Evolutionary conservation across 805 yeast genomes (phyloP).

Genomic region (Candida sonorensis): DNA sequence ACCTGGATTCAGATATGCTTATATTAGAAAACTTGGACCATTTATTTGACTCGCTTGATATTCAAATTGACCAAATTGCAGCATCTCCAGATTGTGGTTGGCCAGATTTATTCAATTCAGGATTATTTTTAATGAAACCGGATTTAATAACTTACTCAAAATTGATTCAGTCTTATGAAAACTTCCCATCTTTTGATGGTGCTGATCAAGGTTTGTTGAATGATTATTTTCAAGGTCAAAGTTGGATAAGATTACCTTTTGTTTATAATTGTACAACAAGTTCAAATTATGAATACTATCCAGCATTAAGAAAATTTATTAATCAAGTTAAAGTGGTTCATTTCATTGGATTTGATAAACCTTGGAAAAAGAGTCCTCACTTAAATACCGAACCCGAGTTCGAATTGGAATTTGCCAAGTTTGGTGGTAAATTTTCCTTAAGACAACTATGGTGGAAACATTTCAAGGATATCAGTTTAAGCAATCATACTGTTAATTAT

Average conservation of each 20-base stretch:
- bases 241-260: constrained; percentile 75
- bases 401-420: constrained; percentile 7
- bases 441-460: constrained; percentile 25
- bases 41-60: constrained; percentile 21
- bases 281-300: constrained; percentile 29
- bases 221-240: constrained; percentile 46
- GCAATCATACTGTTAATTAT: constrained; percentile 8
- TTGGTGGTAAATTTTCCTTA: constrained; percentile 11
- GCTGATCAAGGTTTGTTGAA: constrained; percentile 90
- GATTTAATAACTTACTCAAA: constrained; percentile 32
- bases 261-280: constrained; percentile 70
- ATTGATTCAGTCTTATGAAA: constrained; percentile 28
- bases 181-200: constrained; percentile 57
- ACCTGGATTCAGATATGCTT: constrained; percentile 52
- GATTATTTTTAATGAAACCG: constrained; percentile 61
- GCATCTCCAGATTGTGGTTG: constrained; percentile 85
- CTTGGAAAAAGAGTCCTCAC: constrained; percentile 22
- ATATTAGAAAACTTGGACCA: constrained; percentile 34
- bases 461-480: constrained; percentile 6
- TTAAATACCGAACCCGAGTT: too few species aligned
- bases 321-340: constrained; percentile 47
- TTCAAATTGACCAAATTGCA: constrained; percentile 23
- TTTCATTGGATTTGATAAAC: constrained; percentile 60
- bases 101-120: constrained; percentile 87
- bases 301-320: constrained; percentile 24